Evolutionary conservation across 495 filamentous ascomycete species (phyloP), one percentile per base, ranked within the genome.

Genomic region (Parathielavia hyrcaniae): DNA sequence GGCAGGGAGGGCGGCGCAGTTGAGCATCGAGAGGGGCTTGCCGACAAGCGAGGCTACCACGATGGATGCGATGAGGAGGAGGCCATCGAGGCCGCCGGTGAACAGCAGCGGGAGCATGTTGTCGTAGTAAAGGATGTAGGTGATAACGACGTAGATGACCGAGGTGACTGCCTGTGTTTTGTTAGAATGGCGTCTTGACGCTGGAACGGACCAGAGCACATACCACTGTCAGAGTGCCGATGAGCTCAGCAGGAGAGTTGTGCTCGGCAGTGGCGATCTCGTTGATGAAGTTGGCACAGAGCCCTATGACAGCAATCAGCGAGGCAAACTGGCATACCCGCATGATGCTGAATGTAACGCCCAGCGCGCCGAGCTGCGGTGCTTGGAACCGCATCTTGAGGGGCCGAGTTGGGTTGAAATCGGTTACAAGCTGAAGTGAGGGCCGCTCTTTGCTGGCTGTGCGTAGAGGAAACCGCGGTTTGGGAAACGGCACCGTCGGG

Each of bases 261-360:
- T 81, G 77, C 47, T 84, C 78, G 32, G 71, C 77, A 13, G 74
- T 63, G n/a, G 90, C 79, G 57, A 95, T 89, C 32, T 84, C 73
- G n/a, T 83, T 81, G 66, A 96, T 84, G 75, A 96, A 92, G 68
- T 89, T 89, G 55, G 89, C 81, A 1, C 82, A 83, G 60, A 96
- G 82, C 51, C 90, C 90, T 64, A 96, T 86, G 61, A 90, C 83
- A 47, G 83, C 77, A 61, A 96, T 82, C 59, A 97, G 83, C 20
- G 79, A 85, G 50, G 84, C 75, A 48, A 80, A 75, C 69, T 96
- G 85, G 57, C 91, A 78, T 23, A 81, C 75, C 32, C 92, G 83
- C 60, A 86, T 80, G 56, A 87, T 67, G 35, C 84, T 83, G 77
- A 95, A 96, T 58, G 83, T 87, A 52, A 83, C 82, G 61, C 88